phyloP scores from a whole-genome alignment of 192 early-diverging fungal species.

The Obelidium mucronatum region DNA sequence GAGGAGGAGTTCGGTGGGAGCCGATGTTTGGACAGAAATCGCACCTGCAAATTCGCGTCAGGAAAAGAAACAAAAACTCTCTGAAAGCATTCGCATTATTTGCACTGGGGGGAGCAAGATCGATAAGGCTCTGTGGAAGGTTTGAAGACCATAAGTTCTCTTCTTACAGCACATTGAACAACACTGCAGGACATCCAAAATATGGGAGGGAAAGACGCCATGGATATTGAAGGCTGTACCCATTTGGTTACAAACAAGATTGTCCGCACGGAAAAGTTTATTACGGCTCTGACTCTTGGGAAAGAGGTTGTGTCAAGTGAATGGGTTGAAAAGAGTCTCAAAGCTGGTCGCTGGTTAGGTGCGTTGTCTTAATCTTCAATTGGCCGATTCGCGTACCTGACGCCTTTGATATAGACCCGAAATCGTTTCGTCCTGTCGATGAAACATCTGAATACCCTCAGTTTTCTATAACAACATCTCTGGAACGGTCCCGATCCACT shows the following conservation, averaged over 20 bases:
- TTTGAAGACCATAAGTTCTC: background rate
- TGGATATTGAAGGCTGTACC: slow-evolving; percentile 55
- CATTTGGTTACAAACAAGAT: slow-evolving; percentile 63
- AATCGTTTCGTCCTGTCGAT: slow-evolving; percentile 12
- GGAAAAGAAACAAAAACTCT: background rate
- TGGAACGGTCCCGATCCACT: background rate
- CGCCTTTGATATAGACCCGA: slow-evolving; percentile 8
- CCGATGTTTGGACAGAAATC: background rate
- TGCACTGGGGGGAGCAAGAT: slow-evolving; percentile 5
- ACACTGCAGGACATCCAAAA: slow-evolving; percentile 47
- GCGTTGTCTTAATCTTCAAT: background rate
- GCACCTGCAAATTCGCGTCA: background rate
- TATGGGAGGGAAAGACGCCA: slow-evolving; percentile 62
- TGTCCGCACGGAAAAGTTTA: slow-evolving; percentile 66
- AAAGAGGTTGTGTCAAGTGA: slow-evolving; percentile 33
- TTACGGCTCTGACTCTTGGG: slow-evolving; percentile 33
- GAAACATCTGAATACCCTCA: background rate
- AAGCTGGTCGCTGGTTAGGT: slow-evolving; percentile 25
- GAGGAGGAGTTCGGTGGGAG: background rate
- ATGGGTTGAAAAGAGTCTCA: slow-evolving; percentile 36
- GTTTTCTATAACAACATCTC: background rate
- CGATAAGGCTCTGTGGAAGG: slow-evolving; percentile 4
- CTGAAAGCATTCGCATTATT: no score
- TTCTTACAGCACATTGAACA: background rate
- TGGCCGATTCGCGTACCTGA: background rate